A percentile compares a stretch with the other conserved stretches of the same genome.
Conservation (phyloP, 352 stramenopile genomes). For the Thalassiosira delicatula region DNA sequence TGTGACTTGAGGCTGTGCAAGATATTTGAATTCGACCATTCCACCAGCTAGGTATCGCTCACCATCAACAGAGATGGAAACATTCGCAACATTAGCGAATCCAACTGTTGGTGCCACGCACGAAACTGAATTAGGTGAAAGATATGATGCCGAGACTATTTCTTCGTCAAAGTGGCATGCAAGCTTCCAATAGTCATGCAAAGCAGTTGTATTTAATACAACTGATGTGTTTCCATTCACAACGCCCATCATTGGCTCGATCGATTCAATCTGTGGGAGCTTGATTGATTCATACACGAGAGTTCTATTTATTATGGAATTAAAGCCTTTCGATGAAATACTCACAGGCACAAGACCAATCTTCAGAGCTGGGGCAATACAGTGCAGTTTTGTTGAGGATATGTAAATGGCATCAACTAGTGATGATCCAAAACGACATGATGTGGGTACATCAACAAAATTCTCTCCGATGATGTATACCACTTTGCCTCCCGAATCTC, state of each 20-base stretch:
- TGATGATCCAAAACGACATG: constrained; percentile 58
- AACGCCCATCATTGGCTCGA: constrained; percentile 49
- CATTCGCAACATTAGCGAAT: constrained; percentile 21
- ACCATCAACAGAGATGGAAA: constrained; percentile 62
- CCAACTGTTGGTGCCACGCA: constrained; percentile 56
- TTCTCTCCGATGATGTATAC: constrained; percentile 59
- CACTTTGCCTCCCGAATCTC: constrained; percentile 58
- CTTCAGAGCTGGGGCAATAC: constrained; percentile 84
- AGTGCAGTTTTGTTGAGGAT: constrained; percentile 85
- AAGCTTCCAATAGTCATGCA: constrained; percentile 30
- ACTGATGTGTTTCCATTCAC: constrained; percentile 41
- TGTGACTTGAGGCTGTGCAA: constrained; percentile 48
- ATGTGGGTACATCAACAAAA: constrained; percentile 46
- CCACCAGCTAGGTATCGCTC: constrained; percentile 44
- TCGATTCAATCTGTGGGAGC: constrained; percentile 55
- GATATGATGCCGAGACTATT: constrained; percentile 51
- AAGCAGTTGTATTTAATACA: constrained; percentile 48
- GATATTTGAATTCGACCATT: constrained; percentile 48
- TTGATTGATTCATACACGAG: constrained; percentile 57
- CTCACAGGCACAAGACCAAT: constrained; percentile 79
- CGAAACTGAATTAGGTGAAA: constrained; percentile 57
- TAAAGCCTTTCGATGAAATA: constrained; percentile 88
- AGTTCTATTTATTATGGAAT: constrained; percentile 69
- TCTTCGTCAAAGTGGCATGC: constrained; percentile 57
- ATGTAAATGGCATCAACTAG: constrained; percentile 87